A percentile compares a stretch with the other conserved stretches of the same genome.
phyloP scores from a whole-genome alignment of 805 yeast genomes.

The Metschnikowia koreensis region DNA sequence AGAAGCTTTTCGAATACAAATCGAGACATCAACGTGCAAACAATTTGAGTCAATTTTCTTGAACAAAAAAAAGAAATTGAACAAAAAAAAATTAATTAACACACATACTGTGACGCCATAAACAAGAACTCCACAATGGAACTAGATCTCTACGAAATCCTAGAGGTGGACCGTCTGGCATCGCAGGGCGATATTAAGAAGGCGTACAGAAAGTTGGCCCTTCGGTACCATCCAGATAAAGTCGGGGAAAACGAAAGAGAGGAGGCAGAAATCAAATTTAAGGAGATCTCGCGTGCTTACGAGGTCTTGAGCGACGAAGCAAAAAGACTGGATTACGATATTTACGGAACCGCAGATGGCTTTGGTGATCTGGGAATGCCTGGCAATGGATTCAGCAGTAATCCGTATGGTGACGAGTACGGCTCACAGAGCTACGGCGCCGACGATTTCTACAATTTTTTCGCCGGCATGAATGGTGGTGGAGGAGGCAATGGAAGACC shows the following conservation, averaged over 20 bases:
- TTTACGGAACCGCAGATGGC: constrained; percentile 46
- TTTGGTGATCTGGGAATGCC: constrained; percentile 15
- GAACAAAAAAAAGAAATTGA: neutral
- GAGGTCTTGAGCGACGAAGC: constrained; percentile 74
- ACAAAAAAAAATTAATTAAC: neutral
- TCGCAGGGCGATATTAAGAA: constrained; percentile 69
- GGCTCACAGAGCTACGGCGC: constrained; percentile 47
- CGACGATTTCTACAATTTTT: constrained; percentile 78
- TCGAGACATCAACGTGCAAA: neutral
- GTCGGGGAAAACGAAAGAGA: constrained; percentile 64
- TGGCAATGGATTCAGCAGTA: constrained; percentile 26
- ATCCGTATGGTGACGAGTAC: constrained; percentile 36
- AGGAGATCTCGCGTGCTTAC: constrained; percentile 83
- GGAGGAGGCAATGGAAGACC: neutral
- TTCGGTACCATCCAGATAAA: constrained; percentile 87
- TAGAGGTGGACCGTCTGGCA: constrained; percentile 69
- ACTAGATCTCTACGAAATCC: constrained; percentile 55
- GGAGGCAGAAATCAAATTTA: constrained; percentile 74
- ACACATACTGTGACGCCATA: too few relatives aligned
- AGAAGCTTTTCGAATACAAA: constrained; percentile 4
- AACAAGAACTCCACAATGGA: constrained; percentile 5
- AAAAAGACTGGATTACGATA: constrained; percentile 57
- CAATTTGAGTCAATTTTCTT: neutral
- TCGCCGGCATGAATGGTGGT: constrained; percentile 40
- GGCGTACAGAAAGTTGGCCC: constrained; percentile 83